A percentile compares a stretch with the other conserved stretches of the same genome.
Evolutionary conservation across 495 filamentous ascomycete genomes (phyloP).

Genomic region (Penicillium cataractarum): DNA sequence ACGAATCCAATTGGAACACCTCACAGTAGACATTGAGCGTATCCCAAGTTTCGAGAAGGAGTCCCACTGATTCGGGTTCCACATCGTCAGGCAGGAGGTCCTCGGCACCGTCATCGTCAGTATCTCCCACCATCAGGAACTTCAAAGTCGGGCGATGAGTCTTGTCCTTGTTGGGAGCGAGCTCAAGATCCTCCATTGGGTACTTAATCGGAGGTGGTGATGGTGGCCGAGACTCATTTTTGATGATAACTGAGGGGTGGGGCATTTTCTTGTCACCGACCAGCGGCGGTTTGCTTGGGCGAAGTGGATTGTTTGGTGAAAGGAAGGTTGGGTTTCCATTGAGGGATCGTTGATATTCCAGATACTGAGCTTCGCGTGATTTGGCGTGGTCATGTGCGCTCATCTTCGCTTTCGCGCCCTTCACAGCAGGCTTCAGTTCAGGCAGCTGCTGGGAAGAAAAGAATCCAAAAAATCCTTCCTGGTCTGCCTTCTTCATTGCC

Average conservation of each 20-base stretch:
- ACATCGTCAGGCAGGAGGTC: constrained; percentile 60
- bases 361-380: constrained; percentile 51
- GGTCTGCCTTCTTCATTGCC: constrained; percentile 68
- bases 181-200: constrained; percentile 90
- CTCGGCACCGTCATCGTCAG: constrained; percentile 44
- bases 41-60: constrained; percentile 88
- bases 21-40: constrained; percentile 96
- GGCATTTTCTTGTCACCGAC: constrained; percentile 44
- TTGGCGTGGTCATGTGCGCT: constrained; percentile 48
- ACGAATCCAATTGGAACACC: constrained; percentile 90
- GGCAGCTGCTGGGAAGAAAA: constrained; percentile 63
- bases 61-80: constrained; percentile 76
- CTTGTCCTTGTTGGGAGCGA: constrained; percentile 62
- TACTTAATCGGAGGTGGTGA: constrained; percentile 85
- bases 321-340: constrained; percentile 55
- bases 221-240: constrained; percentile 53
- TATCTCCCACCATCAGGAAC: constrained; percentile 66
- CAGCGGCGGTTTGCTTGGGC: constrained; percentile 42
- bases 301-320: constrained; percentile 34
- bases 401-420: constrained; percentile 71
- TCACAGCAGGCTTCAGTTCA: constrained; percentile 79
- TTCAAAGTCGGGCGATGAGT: constrained; percentile 72
- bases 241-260: constrained; percentile 38
- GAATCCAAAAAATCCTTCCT: constrained; percentile 57
- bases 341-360: constrained; percentile 56